Evolutionary conservation across 2,329 filamentous ascomycete species (phyloP).

Genomic region (Colletotrichum sp.): DNA sequence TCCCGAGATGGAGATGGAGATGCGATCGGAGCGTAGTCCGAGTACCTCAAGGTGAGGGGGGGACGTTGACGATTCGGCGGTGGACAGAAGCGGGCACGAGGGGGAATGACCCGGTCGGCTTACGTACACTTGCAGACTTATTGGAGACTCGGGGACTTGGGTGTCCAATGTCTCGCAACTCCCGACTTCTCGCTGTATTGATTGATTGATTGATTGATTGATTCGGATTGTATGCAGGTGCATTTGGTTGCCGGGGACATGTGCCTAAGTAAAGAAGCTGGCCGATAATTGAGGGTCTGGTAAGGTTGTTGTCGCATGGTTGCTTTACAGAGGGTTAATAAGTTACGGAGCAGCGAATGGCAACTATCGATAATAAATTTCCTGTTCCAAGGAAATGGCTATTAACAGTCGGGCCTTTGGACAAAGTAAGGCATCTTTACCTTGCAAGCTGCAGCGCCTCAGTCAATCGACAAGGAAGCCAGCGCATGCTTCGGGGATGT

Average conservation of each 20-base stretch:
- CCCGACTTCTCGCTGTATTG: background rate
- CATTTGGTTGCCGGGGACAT: background rate
- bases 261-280: background rate
- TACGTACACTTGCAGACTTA: background rate
- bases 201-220: background rate
- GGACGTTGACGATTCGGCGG: background rate
- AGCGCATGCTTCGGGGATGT: background rate
- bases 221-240: background rate
- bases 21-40: conserved; percentile 21
- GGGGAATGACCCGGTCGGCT: background rate
- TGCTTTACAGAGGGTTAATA: conserved; percentile 1
- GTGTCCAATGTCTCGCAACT: background rate
- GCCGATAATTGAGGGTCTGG: background rate
- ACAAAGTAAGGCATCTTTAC: background rate
- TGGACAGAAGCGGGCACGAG: conserved; percentile 3
- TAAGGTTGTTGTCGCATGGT: background rate
- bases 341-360: background rate
- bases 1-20: conserved; percentile 10
- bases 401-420: conserved; percentile 8
- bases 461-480: background rate
- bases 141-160: background rate
- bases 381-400: conserved; percentile 3
- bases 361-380: conserved; percentile 3
- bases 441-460: background rate
- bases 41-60: background rate